Evolutionary conservation across 768 basidiomycete species (phyloP).

Genomic region (Amanita rubescens): DNA sequence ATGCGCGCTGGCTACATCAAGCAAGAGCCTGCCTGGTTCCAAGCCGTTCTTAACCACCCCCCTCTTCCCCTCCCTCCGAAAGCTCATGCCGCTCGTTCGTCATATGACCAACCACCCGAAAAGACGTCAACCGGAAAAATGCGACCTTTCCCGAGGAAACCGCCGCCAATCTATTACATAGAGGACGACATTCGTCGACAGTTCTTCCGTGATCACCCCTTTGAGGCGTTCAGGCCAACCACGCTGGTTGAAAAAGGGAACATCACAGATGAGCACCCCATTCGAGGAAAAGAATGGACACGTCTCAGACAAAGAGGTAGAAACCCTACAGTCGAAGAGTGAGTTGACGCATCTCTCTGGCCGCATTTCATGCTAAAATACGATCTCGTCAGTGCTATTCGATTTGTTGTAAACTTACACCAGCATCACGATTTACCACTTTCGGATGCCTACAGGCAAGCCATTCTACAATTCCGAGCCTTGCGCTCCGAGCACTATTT

Average conservation of each 20-base stretch:
- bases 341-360: conserved; percentile 23
- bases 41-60: conserved; percentile 82
- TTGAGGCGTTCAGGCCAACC: conserved; percentile 82
- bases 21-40: conserved; percentile 73
- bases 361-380: conserved; percentile 7
- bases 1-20: conserved; percentile 57
- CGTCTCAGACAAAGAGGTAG: conserved; percentile 72
- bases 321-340: conserved; percentile 91
- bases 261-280: conserved; percentile 47
- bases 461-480: conserved; percentile 81
- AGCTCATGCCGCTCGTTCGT: conserved; percentile 49
- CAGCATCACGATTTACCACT: conserved; percentile 54
- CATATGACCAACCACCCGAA: conserved; percentile 39
- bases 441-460: conserved; percentile 71
- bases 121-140: conserved; percentile 21
- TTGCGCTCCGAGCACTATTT: conserved; percentile 82
- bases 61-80: conserved; percentile 80
- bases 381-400: conserved; percentile 51
- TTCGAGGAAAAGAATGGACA: conserved; percentile 64
- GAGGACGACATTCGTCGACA: conserved; percentile 84
- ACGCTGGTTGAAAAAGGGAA: conserved; percentile 65
- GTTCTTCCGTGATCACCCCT: conserved; percentile 95
- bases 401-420: conserved; percentile 75
- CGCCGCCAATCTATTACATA: conserved; percentile 61
- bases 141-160: conserved; percentile 34